phyloP scores from a whole-genome alignment of 2,329 filamentous ascomycete species.

The Neofusicoccum laricinum region DNA sequence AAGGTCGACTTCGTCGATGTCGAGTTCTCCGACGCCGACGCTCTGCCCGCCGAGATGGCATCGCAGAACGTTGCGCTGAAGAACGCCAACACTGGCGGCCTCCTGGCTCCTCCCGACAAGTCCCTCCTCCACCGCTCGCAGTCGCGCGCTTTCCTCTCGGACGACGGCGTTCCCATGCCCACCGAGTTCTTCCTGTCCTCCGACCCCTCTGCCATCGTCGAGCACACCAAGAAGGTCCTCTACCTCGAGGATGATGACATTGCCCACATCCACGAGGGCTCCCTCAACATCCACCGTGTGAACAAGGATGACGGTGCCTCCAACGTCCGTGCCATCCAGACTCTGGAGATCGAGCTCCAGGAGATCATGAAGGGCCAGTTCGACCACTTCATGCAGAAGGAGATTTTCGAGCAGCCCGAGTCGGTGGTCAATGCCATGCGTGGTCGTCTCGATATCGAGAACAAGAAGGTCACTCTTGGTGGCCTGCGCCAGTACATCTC shows the following conservation, averaged over 20 bases:
- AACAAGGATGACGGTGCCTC: constrained; percentile 95
- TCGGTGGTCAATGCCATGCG: constrained; percentile 99
- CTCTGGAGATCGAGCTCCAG: constrained; percentile 96
- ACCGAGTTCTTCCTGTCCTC: constrained; percentile 99
- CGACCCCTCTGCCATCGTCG: constrained; percentile 95
- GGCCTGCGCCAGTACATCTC: constrained; percentile 93
- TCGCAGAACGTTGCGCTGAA: constrained; percentile 96
- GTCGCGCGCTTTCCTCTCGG: constrained; percentile 97
- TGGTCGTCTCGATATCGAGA: constrained; percentile 89
- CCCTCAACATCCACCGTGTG: constrained; percentile 96
- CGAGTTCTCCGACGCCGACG: constrained; percentile 81
- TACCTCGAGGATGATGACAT: constrained; percentile 99
- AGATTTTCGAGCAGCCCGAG: constrained; percentile 99
- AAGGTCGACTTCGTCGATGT: constrained; percentile 99
- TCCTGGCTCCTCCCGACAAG: constrained; percentile 89
- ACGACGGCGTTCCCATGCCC: constrained; percentile 95
- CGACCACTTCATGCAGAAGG: constrained; percentile 99
- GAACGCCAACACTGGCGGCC: constrained; percentile 57
- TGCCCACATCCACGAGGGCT: constrained; percentile 98
- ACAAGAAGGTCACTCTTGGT: constrained; percentile 94
- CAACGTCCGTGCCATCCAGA: constrained; percentile 97
- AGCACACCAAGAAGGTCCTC: constrained; percentile 99
- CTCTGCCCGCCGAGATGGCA: constrained; percentile 87
- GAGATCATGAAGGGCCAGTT: constrained; percentile 99
- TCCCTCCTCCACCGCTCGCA: constrained; percentile 97